These are phyloP conservation scores for Astraeus odoratus DNA, from an alignment of 768 basidiomycete species.

Conservation along the genomic window DNA sequence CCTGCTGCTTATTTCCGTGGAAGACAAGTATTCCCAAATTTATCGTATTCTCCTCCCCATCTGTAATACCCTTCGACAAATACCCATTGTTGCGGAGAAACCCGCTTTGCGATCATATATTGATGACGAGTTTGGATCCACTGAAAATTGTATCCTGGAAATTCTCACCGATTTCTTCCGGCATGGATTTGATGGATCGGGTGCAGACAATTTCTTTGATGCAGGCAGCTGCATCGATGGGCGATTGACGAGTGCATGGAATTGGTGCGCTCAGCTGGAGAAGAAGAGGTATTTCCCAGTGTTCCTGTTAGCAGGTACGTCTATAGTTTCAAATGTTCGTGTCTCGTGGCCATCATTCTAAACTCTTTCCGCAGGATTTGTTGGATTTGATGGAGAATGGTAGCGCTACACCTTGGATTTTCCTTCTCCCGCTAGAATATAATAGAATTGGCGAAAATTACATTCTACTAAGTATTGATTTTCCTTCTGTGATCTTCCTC, in stretches of 20 bases:
- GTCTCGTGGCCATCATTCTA: neutral
- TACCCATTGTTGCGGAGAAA: constrained; percentile 57
- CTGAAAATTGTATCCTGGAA: constrained; percentile 59
- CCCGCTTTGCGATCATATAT: constrained; percentile 71
- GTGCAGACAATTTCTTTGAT: constrained; percentile 89
- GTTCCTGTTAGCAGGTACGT: constrained; percentile 69
- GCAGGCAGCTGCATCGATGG: constrained; percentile 84
- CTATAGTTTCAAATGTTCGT: neutral
- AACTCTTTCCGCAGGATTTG: constrained; percentile 47
- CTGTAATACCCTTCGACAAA: constrained; percentile 73
- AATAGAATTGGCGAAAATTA: neutral
- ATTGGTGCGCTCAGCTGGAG: constrained; percentile 82
- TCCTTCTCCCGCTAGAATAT: neutral
- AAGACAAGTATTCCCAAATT: constrained; percentile 86
- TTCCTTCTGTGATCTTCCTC: no score
- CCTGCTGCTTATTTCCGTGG: neutral
- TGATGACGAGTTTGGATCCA: constrained; percentile 75
- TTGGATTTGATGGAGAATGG: constrained; percentile 86
- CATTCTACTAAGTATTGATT: no score
- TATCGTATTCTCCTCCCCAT: constrained; percentile 86
- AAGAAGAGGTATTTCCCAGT: constrained; percentile 82
- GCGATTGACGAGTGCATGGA: constrained; percentile 84
- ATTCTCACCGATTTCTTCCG: constrained; percentile 81
- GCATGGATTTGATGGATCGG: constrained; percentile 84
- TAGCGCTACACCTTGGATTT: constrained; percentile 24